These are phyloP conservation scores for Tolypocladium ophioglossoides DNA, from an alignment of 2,329 filamentous ascomycete species.

Conservation along the genomic window DNA sequence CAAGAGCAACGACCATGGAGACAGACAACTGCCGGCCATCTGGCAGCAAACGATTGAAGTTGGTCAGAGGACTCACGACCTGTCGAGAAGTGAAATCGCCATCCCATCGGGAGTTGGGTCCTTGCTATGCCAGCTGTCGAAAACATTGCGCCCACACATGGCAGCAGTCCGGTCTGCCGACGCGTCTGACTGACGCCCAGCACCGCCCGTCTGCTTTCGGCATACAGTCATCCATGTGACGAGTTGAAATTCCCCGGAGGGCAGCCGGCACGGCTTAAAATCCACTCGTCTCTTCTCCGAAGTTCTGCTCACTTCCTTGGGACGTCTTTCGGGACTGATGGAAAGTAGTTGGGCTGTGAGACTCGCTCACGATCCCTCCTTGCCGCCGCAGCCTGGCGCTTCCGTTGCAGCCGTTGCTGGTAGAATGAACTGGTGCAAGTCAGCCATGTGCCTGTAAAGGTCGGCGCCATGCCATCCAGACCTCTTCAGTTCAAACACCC, in stretches of 20 bases:
- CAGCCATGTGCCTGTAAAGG: background rate
- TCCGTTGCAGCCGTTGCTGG: slow-evolving; percentile 70
- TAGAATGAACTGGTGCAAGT: slow-evolving; percentile 58
- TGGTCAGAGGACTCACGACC: too few species aligned
- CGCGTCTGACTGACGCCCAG: background rate
- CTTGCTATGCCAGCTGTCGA: too few species aligned
- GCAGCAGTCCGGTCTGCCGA: background rate
- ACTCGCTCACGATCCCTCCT: slow-evolving; percentile 74
- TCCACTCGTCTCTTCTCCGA: background rate
- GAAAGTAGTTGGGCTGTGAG: slow-evolving; percentile 70
- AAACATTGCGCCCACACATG: background rate
- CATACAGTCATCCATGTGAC: background rate
- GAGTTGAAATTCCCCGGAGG: too few species aligned
- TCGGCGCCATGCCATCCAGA: slow-evolving; percentile 24
- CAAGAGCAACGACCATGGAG: too few species aligned
- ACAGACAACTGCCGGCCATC: too few species aligned
- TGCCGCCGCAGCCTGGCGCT: slow-evolving; percentile 40
- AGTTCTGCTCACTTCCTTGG: slow-evolving; percentile 21
- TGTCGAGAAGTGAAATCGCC: too few species aligned
- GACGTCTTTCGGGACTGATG: slow-evolving; percentile 63
- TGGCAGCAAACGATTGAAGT: too few species aligned
- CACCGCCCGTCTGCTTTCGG: background rate
- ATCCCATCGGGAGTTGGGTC: too few species aligned
- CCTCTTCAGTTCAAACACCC: slow-evolving; percentile 79
- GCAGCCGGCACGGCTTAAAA: too few species aligned